A percentile compares a stretch with the other conserved stretches of the same genome.
These are phyloP conservation scores for Fusarium transvaalense DNA, from an alignment of 2,329 filamentous ascomycete genomes.

Conservation along the genomic window DNA sequence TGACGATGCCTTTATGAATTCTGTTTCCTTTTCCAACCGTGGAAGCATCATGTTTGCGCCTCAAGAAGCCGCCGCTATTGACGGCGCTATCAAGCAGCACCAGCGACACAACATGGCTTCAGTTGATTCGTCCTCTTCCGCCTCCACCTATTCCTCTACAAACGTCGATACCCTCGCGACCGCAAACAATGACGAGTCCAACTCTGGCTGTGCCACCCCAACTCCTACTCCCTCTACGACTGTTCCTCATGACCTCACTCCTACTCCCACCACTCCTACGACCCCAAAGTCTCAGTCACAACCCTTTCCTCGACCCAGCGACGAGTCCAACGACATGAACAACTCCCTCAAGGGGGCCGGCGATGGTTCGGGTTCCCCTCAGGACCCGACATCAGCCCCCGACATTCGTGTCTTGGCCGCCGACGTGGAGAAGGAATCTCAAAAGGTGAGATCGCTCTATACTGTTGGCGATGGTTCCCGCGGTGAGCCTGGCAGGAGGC, in stretches of 20 bases:
- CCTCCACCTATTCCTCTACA: slow-evolving; percentile 13
- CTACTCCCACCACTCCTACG: slow-evolving; percentile 41
- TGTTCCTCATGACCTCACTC: slow-evolving; percentile 16
- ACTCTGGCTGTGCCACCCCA: slow-evolving; percentile 43
- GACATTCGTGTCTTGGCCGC: slow-evolving; percentile 66
- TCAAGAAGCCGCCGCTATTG: slow-evolving; percentile 52
- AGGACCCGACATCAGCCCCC: slow-evolving; percentile 52
- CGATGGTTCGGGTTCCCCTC: slow-evolving; percentile 29
- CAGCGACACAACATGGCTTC: slow-evolving; percentile 14
- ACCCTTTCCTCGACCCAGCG: slow-evolving; percentile 41
- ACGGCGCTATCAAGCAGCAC: slow-evolving; percentile 38
- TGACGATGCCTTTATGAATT: slow-evolving; percentile 69
- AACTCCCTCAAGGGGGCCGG: slow-evolving; percentile 29
- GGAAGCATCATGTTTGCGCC: slow-evolving; percentile 73
- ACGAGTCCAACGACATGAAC: slow-evolving; percentile 44
- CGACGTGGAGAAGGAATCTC: slow-evolving; percentile 72
- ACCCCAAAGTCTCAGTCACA: slow-evolving; percentile 43
- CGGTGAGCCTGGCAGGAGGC: slow-evolving; percentile 65
- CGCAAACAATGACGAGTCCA: slow-evolving; percentile 32
- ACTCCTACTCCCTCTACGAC: slow-evolving; percentile 34
- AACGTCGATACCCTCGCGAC: slow-evolving; percentile 22
- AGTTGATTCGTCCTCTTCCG: slow-evolving; percentile 20
- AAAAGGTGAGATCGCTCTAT: slow-evolving; percentile 77
- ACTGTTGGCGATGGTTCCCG: slow-evolving; percentile 66
- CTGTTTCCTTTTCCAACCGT: slow-evolving; percentile 71